Evolutionary conservation across 179 eudicot genomes (phyloP), one percentile per base, ranked within the genome.

Genomic region (Spinacia oleracea): DNA sequence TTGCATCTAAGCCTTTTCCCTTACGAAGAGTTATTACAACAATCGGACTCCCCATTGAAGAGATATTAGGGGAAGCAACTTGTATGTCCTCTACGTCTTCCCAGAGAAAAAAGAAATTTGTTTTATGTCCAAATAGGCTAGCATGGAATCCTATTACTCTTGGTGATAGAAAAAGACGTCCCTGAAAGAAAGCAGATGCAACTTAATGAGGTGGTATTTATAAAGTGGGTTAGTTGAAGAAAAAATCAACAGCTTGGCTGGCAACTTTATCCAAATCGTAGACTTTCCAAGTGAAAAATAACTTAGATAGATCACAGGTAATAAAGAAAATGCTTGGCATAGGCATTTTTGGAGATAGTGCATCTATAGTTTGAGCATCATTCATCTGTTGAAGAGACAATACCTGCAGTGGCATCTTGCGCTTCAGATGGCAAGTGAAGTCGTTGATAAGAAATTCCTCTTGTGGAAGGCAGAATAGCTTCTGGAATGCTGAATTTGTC

Each of bases 391-490:
- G 34, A 75, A 62, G 70, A 48, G n/a, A 75, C 58, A 46, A 34
- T 81, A 95, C 98, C 98, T 93, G 97, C 78, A 93, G 91, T 68
- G 96, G 98, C 96, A 92, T 89, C 85, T 88, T 95, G 79, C 98
- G 92, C 83, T 88, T 95, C 86, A 95, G 83, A 84, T 93, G 97
- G 84, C 98, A 95, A 73, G 97, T 83, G 78, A 93, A 95, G 78
- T 95, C 98, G 84, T 95, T 95, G 83, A 95, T 95, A 73, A 95
- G 91, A 82, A 95, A 93, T 80, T 95, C 98, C 83, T 95, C 97
- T 6, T 91, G 90, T 29, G 97, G 97, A 80, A 95, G 93, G 73
- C 83, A 86, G 78, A 95, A 95, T 25, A 95, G 89, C 88, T 95
- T 95, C 83, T 95, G 98, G 80, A 95, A 95, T 67, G 98, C 92